A percentile compares a stretch with the other conserved stretches of the same genome.
These are phyloP conservation scores for Ophiocordyceps polyrhachis-furcata DNA, from an alignment of 2,329 filamentous ascomycete species.

Conservation along the genomic window DNA sequence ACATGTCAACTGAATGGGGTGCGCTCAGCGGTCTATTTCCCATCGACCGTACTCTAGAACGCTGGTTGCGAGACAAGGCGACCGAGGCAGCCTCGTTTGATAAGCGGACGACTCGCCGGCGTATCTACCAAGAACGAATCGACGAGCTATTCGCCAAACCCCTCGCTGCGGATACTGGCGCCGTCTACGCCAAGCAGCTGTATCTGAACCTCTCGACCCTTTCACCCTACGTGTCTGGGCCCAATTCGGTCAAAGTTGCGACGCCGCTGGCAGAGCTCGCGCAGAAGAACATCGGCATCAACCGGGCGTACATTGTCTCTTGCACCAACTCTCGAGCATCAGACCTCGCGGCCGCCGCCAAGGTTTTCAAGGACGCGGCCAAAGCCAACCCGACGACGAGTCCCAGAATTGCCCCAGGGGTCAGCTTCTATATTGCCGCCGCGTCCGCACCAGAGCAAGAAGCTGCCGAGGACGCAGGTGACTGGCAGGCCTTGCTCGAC, in stretches of 20 bases:
- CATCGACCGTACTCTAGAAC: conserved; percentile 50
- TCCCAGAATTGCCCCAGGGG: conserved; percentile 53
- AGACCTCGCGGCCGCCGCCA: conserved; percentile 65
- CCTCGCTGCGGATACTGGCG: conserved; percentile 53
- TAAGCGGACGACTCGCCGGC: conserved; percentile 26
- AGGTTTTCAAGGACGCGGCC: conserved; percentile 63
- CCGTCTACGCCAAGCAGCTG: conserved; percentile 65
- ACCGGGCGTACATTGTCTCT: conserved; percentile 75
- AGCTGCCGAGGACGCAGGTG: conserved; percentile 55
- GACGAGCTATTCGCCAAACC: conserved; percentile 53
- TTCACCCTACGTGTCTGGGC: conserved; percentile 68
- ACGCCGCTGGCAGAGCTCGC: conserved; percentile 61
- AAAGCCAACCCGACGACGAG: conserved; percentile 31
- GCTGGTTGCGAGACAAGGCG: conserved; percentile 63
- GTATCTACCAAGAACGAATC: conserved; percentile 54
- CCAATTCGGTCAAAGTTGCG: conserved; percentile 78
- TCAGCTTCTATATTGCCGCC: conserved; percentile 76
- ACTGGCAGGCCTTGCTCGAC: conserved; percentile 52
- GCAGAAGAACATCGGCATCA: conserved; percentile 51
- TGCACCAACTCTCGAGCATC: conserved; percentile 78
- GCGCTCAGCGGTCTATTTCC: conserved; percentile 50
- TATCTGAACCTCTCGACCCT: conserved; percentile 70
- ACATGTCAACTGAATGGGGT: conserved; percentile 74
- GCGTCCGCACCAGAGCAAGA: conserved; percentile 62
- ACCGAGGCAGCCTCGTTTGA: conserved; percentile 42